phyloP scores from a whole-genome alignment of 352 stramenopile species.

The Globisporangium canariense region DNA sequence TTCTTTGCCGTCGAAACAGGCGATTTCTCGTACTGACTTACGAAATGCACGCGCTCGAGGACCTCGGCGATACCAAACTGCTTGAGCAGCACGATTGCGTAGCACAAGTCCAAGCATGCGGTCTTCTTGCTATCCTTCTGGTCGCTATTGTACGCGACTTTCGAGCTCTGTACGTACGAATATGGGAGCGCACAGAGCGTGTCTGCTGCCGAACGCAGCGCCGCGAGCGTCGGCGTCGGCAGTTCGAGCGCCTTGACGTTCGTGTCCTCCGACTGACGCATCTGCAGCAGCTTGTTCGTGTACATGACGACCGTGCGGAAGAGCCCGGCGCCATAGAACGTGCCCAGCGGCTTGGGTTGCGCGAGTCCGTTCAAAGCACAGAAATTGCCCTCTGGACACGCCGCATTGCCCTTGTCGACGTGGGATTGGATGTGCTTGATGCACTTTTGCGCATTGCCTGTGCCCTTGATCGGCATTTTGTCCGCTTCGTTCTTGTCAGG shows the following conservation, averaged over 20 bases:
- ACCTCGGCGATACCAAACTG: slow-evolving; percentile 47
- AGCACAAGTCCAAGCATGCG: slow-evolving; percentile 63
- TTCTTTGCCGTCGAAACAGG: slow-evolving; percentile 5
- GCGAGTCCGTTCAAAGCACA: slow-evolving; percentile 44
- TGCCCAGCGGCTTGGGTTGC: slow-evolving; percentile 36
- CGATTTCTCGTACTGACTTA: slow-evolving; percentile 41
- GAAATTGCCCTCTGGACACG: slow-evolving; percentile 48
- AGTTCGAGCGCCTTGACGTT: slow-evolving; percentile 26
- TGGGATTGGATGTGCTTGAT: slow-evolving; percentile 35
- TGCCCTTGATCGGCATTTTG: slow-evolving; percentile 27
- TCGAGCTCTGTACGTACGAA: slow-evolving; percentile 1
- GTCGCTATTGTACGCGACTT: slow-evolving; percentile 15
- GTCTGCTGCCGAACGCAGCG: slow-evolving; percentile 33
- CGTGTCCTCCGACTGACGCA: slow-evolving; percentile 11
- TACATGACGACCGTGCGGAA: slow-evolving; percentile 23
- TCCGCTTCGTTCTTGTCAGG: background rate
- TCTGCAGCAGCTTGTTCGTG: slow-evolving; percentile 31
- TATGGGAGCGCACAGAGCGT: slow-evolving; percentile 32
- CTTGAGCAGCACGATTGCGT: slow-evolving; percentile 56
- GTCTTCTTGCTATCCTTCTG: slow-evolving; percentile 19
- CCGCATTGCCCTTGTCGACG: slow-evolving; percentile 44
- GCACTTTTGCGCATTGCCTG: slow-evolving; percentile 45
- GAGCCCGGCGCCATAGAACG: slow-evolving; percentile 53
- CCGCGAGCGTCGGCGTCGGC: slow-evolving; percentile 39
- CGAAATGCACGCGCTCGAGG: slow-evolving; percentile 54